phyloP scores from a whole-genome alignment of 495 filamentous ascomycete species.

The Penicillium malachiteum region DNA sequence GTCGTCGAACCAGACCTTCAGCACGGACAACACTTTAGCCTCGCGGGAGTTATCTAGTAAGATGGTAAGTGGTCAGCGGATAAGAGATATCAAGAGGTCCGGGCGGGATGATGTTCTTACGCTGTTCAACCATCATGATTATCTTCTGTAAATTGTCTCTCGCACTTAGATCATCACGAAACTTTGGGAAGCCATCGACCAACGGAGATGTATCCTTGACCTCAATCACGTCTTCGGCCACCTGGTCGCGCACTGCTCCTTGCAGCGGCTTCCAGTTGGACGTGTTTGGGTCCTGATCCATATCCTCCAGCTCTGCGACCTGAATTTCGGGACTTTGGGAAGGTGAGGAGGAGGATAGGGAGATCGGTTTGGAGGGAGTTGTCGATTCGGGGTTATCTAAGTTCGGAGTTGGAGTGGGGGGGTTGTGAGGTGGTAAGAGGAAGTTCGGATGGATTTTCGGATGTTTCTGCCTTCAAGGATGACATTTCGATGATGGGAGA shows the following conservation, averaged over 20 bases:
- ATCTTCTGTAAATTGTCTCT: slow-evolving; percentile 42
- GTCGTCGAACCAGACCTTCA: slow-evolving; percentile 38
- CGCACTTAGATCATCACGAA: slow-evolving; percentile 22
- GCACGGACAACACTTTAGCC: slow-evolving; percentile 18
- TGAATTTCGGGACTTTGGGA: slow-evolving; percentile 54
- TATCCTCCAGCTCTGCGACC: slow-evolving; percentile 56
- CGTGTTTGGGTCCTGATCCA: slow-evolving; percentile 45
- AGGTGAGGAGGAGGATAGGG: slow-evolving; percentile 50
- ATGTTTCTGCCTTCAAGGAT: slow-evolving; percentile 11
- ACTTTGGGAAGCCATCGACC: slow-evolving; percentile 36
- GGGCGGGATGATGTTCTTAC: slow-evolving; percentile 24
- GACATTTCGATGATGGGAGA: slow-evolving; percentile 31
- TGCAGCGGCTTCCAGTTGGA: slow-evolving; percentile 47
- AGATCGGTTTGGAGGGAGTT: slow-evolving; percentile 36
- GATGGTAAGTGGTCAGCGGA: slow-evolving; percentile 7
- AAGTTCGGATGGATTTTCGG: slow-evolving; percentile 4
- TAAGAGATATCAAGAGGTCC: background rate
- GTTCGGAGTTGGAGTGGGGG: slow-evolving; percentile 11
- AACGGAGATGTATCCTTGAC: slow-evolving; percentile 29
- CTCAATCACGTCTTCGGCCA: slow-evolving; percentile 35
- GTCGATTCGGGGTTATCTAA: slow-evolving; percentile 14
- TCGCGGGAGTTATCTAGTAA: slow-evolving; percentile 32
- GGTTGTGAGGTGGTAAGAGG: slow-evolving; percentile 3
- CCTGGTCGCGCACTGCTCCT: slow-evolving; percentile 32
- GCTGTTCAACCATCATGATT: slow-evolving; percentile 41